These are phyloP conservation scores for Posidonia oceanica DNA, from an alignment of 116 monocot species.

Conservation along the genomic window DNA sequence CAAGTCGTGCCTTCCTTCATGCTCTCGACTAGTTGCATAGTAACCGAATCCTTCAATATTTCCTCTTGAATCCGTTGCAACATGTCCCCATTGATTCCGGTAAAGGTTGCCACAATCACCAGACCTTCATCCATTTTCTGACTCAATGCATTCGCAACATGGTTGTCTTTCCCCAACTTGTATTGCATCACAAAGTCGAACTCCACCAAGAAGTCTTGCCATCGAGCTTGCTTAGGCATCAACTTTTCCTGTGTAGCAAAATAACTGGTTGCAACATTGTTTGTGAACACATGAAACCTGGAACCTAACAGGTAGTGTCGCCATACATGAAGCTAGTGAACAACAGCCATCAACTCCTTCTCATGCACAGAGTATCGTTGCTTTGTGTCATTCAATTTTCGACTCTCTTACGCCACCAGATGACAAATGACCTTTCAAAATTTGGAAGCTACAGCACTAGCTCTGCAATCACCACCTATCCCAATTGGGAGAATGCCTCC, in stretches of 20 bases:
- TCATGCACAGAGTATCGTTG: background rate
- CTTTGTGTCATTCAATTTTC: background rate
- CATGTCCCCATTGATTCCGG: too few relatives aligned
- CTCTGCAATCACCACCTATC: background rate
- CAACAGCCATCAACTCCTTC: background rate
- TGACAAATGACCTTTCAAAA: background rate
- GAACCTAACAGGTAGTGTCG: background rate
- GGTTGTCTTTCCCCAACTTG: background rate
- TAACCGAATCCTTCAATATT: too few relatives aligned
- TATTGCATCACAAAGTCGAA: background rate
- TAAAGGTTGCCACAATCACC: too few relatives aligned
- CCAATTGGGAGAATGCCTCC: background rate
- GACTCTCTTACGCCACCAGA: background rate
- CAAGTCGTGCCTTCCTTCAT: too few relatives aligned
- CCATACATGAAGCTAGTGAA: background rate
- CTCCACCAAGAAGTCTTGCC: too few relatives aligned
- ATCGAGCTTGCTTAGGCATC: too few relatives aligned
- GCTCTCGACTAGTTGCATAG: too few relatives aligned
- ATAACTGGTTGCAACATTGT: background rate
- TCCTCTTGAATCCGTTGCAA: too few relatives aligned
- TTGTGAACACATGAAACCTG: background rate
- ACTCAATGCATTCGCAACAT: background rate
- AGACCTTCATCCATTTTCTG: background rate
- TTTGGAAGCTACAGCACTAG: background rate
- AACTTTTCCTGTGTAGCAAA: too few relatives aligned